These are phyloP conservation scores for Herpetomonas tarakana DNA, from an alignment of 208 protist genomes.

Conservation along the genomic window DNA sequence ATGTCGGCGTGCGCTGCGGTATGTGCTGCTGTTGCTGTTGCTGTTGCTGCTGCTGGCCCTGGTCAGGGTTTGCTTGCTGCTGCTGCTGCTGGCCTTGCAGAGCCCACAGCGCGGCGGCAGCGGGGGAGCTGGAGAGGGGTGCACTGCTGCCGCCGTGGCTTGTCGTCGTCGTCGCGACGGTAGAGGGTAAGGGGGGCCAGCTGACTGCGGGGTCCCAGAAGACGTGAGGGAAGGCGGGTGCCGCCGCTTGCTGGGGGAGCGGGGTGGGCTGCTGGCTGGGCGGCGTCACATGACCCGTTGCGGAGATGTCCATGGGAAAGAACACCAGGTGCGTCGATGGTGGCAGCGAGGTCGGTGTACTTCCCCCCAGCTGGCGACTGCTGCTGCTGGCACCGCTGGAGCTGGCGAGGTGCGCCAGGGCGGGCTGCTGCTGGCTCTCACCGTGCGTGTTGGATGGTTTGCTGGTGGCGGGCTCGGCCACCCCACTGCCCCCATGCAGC, in stretches of 20 bases:
- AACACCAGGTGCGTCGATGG: neutral
- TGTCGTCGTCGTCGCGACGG: neutral
- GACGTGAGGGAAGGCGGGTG: too few relatives aligned
- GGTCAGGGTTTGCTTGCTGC: neutral
- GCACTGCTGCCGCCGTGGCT: neutral
- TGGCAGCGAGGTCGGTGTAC: slow-evolving; percentile 2
- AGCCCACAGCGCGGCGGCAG: neutral
- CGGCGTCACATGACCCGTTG: neutral
- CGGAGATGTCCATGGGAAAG: neutral
- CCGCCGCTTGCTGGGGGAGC: too few relatives aligned
- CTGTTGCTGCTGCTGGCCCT: neutral
- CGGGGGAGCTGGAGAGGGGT: neutral
- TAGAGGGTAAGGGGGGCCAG: too few relatives aligned
- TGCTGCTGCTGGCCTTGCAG: neutral
- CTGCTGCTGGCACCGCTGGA: too few relatives aligned
- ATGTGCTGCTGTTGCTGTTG: slow-evolving; percentile 3
- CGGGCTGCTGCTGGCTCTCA: too few relatives aligned
- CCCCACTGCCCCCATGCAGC: too few relatives aligned
- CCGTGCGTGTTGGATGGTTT: too few relatives aligned
- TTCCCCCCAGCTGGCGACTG: too few relatives aligned
- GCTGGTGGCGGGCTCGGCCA: too few relatives aligned
- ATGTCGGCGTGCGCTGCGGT: neutral
- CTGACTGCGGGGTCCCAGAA: too few relatives aligned
- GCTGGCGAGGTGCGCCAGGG: too few relatives aligned
- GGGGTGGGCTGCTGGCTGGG: neutral